Evolutionary conservation across 139 green algal species (phyloP).

Genomic region (Zygnema cylindricum): DNA sequence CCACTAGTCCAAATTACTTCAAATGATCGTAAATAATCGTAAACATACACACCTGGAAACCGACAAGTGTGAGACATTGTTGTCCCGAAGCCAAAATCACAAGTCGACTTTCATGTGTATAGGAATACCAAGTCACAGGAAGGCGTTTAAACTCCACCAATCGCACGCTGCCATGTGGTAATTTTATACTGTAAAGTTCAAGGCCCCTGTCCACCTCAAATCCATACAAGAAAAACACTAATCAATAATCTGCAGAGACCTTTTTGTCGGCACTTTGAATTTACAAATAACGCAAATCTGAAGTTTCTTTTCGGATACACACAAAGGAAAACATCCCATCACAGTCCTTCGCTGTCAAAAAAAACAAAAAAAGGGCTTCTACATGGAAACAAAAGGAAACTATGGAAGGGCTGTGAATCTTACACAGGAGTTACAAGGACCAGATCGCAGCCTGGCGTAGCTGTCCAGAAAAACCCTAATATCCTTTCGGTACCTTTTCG

Average conservation of each 20-base stretch:
- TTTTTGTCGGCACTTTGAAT: no score
- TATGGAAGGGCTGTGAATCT: no score
- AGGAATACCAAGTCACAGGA: slow-evolving; percentile 57
- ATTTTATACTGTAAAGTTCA: slow-evolving; percentile 56
- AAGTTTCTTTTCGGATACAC: no score
- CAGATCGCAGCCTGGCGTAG: slow-evolving; percentile 55
- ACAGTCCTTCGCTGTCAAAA: no score
- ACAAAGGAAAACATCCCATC: no score
- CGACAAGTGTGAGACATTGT: slow-evolving; percentile 33
- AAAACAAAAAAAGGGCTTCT: no score
- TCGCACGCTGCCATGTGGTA: slow-evolving; percentile 30
- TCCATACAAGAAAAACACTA: no score
- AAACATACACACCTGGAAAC: slow-evolving; percentile 42
- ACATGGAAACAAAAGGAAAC: no score
- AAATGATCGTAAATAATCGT: no score
- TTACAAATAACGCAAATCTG: no score
- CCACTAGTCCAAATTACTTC: no score
- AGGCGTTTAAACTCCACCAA: slow-evolving; percentile 53
- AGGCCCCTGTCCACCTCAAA: slow-evolving; percentile 34
- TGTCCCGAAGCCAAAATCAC: slow-evolving; percentile 49
- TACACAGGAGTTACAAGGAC: slow-evolving; percentile 60
- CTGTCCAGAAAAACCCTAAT: slow-evolving; percentile 64
- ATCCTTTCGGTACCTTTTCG: slow-evolving; percentile 43
- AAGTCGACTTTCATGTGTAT: slow-evolving; percentile 61
- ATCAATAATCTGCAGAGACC: no score